Evolutionary conservation across 441 rosid species (phyloP).

Genomic region (Jatropha podagrica): DNA sequence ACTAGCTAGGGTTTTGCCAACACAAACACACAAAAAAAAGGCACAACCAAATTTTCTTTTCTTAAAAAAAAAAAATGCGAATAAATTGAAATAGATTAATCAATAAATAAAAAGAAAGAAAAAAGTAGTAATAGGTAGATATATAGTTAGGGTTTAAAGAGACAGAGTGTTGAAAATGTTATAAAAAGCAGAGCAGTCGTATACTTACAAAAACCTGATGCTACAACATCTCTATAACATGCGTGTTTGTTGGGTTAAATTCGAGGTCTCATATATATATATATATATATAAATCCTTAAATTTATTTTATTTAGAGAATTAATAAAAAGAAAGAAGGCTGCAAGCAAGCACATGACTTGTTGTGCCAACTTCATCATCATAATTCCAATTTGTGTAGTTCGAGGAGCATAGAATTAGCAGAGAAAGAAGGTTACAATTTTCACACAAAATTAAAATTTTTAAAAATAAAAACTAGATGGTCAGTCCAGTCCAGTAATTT

Average conservation of each 20-base stretch:
- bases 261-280: not conserved
- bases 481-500: no score
- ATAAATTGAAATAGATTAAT: no score
- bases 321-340: not conserved
- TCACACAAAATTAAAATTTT: no score
- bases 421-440: not conserved
- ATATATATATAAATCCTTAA: not conserved
- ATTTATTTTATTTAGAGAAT: not conserved
- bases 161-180: not conserved
- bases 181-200: conserved; percentile 5
- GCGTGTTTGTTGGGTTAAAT: not conserved
- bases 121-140: no score
- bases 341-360: conserved; percentile 32
- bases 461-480: no score
- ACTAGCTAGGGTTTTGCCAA: no score
- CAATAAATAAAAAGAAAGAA: no score
- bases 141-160: not conserved
- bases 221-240: not conserved
- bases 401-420: conserved; percentile 27
- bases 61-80: no score
- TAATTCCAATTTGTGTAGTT: conserved; percentile 29
- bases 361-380: conserved; percentile 21
- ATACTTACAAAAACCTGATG: not conserved
- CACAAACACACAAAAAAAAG: no score
- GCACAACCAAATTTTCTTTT: no score